Percentiles rank a stretch among this genome's conserved stretches.
These are phyloP conservation scores for Liquidambar formosana DNA, from an alignment of 164 flowering plant genomes.

Conservation along the genomic window DNA sequence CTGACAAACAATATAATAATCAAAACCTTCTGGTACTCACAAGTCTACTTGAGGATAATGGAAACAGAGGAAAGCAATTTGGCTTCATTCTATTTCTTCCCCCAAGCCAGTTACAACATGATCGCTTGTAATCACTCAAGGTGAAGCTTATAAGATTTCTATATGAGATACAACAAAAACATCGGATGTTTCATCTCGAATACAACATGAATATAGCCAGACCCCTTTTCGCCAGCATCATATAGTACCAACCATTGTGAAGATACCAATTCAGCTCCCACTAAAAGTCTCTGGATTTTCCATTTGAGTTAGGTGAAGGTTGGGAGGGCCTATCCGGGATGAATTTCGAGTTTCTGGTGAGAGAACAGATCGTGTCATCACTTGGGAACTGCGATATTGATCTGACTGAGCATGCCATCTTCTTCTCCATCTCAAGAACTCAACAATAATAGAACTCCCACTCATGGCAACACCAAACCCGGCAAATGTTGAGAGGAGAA, in stretches of 20 bases:
- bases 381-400: constrained; percentile 28
- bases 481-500: constrained; percentile 80
- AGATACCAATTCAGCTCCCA: constrained; percentile 15
- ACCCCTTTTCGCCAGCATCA: background rate
- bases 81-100: background rate
- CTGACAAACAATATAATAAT: no score
- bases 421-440: constrained; percentile 69
- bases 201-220: background rate
- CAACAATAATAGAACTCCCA: constrained; percentile 69
- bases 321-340: constrained; percentile 1
- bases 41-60: no score
- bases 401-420: constrained; percentile 26
- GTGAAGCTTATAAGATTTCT: no score
- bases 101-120: background rate
- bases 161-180: background rate
- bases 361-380: constrained; percentile 17
- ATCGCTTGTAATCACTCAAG: background rate
- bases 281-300: constrained; percentile 31
- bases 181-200: background rate
- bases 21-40: background rate
- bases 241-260: background rate
- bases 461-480: constrained; percentile 90
- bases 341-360: constrained; percentile 23
- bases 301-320: constrained; percentile 7
- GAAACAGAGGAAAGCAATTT: background rate